These are phyloP conservation scores for Flaveria sonorensis DNA, from an alignment of 129 eudicot genomes.

Conservation along the genomic window DNA sequence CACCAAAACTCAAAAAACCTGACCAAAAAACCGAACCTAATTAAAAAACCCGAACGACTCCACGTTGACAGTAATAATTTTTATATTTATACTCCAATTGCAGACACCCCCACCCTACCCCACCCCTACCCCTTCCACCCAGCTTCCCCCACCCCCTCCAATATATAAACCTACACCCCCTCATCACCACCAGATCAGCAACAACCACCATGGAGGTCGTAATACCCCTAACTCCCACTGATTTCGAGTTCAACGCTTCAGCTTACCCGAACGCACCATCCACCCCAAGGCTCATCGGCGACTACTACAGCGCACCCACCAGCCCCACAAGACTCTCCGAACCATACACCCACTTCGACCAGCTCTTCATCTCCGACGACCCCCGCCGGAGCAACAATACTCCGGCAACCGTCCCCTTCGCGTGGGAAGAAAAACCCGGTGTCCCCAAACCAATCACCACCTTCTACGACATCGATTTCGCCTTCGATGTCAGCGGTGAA, in stretches of 20 bases:
- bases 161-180: neutral
- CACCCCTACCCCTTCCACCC: slow-evolving; percentile 6
- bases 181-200: neutral
- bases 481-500: slow-evolving; percentile 56
- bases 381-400: neutral
- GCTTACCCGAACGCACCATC: slow-evolving; percentile 32
- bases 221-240: slow-evolving; percentile 20
- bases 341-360: slow-evolving; percentile 40
- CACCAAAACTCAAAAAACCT: too few species aligned
- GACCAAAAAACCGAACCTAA: too few species aligned
- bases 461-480: slow-evolving; percentile 41
- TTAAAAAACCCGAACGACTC: too few species aligned
- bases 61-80: too few species aligned
- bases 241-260: slow-evolving; percentile 59
- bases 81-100: too few species aligned
- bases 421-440: slow-evolving; percentile 57
- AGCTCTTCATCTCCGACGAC: slow-evolving; percentile 26
- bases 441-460: slow-evolving; percentile 31
- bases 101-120: neutral
- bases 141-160: neutral
- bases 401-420: slow-evolving; percentile 41
- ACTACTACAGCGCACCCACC: slow-evolving; percentile 69
- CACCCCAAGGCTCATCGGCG: slow-evolving; percentile 50
- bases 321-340: slow-evolving; percentile 50
- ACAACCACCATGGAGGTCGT: slow-evolving; percentile 31